These are phyloP conservation scores for Candida succiphila DNA, from an alignment of 805 yeast species.

Conservation along the genomic window DNA sequence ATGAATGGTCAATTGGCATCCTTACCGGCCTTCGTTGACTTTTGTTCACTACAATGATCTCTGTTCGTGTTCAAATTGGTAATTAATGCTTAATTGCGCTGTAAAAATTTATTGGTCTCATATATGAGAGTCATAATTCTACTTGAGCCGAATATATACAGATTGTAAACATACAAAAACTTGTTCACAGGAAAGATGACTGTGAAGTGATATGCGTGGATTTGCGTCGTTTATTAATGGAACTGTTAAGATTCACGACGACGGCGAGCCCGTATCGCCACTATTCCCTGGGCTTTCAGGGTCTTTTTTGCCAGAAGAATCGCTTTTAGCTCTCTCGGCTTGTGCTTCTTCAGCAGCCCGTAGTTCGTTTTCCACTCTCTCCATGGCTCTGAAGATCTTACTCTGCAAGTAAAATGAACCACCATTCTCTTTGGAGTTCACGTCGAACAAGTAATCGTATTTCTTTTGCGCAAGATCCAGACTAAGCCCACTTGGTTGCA, in stretches of 20 bases:
- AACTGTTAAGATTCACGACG: background rate
- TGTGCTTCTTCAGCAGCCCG: slow-evolving; percentile 40
- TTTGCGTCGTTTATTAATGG: no score
- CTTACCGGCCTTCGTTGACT: background rate
- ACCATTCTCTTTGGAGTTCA: slow-evolving; percentile 90
- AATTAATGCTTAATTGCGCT: no score
- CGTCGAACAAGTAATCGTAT: slow-evolving; percentile 75
- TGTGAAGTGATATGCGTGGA: no score
- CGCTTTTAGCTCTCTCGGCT: slow-evolving; percentile 12
- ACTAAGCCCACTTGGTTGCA: slow-evolving; percentile 48
- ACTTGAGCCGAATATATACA: no score
- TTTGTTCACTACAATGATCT: background rate
- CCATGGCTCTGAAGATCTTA: slow-evolving; percentile 91
- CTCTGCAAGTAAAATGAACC: slow-evolving; percentile 91
- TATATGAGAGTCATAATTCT: no score
- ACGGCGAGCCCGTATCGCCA: background rate
- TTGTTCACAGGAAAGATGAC: no score
- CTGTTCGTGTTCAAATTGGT: background rate
- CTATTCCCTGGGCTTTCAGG: slow-evolving; percentile 1
- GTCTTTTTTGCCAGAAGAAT: slow-evolving; percentile 5
- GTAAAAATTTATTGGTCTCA: no score
- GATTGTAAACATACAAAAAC: no score
- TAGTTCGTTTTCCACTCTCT: slow-evolving; percentile 73
- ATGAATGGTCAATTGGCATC: background rate
- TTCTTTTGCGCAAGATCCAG: slow-evolving; percentile 55